Evolutionary conservation across 2,329 filamentous ascomycete species (phyloP).

Genomic region (Phaeosphaeriaceae sp.): DNA sequence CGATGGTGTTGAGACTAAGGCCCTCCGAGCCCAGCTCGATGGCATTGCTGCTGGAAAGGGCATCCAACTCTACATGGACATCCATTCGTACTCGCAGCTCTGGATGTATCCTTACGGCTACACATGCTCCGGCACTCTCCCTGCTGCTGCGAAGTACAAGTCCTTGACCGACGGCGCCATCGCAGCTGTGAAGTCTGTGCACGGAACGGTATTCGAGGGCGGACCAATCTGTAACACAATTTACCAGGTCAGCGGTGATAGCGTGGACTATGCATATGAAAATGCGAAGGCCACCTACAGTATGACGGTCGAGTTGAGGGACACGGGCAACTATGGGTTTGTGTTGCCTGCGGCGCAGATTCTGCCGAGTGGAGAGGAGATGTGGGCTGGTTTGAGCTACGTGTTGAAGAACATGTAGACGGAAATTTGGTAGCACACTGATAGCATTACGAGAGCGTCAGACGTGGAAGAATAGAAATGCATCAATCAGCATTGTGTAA

Average conservation of each 20-base stretch:
- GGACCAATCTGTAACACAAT: constrained; percentile 66
- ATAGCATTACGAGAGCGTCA: neutral
- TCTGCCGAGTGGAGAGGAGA: constrained; percentile 55
- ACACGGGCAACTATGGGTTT: constrained; percentile 58
- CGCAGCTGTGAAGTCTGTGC: constrained; percentile 63
- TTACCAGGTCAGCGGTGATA: constrained; percentile 61
- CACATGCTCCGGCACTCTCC: constrained; percentile 58
- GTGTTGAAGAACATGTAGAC: constrained; percentile 39
- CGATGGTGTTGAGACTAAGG: constrained; percentile 47
- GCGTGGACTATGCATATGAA: constrained; percentile 55
- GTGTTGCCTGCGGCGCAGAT: constrained; percentile 59
- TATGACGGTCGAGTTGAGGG: constrained; percentile 60
- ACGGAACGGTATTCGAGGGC: constrained; percentile 52
- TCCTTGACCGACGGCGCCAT: constrained; percentile 58
- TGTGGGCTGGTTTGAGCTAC: constrained; percentile 52
- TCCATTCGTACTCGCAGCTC: constrained; percentile 63
- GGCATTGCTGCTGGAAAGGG: constrained; percentile 55
- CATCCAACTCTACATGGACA: constrained; percentile 69
- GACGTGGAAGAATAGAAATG: neutral
- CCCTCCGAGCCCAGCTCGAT: constrained; percentile 57
- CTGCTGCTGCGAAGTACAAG: constrained; percentile 58
- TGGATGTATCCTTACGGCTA: constrained; percentile 66
- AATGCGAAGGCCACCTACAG: constrained; percentile 52
- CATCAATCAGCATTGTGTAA: neutral
- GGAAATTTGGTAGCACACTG: neutral